These are phyloP conservation scores for Ceratobasidium sp. DNA, from an alignment of 1,284 basidiomycete species.

Conservation along the genomic window DNA sequence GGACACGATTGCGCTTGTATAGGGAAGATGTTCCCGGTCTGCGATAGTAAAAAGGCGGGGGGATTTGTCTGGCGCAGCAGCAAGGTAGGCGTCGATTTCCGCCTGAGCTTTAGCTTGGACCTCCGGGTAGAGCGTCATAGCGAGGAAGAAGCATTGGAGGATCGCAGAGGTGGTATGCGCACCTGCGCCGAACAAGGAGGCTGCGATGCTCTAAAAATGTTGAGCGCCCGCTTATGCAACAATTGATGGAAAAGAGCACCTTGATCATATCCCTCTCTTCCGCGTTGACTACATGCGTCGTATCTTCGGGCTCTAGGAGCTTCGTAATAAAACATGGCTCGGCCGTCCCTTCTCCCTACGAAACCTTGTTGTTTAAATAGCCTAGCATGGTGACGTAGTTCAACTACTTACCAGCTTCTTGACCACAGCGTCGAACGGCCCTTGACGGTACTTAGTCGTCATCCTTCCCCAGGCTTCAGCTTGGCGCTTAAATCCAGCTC, in stretches of 20 bases:
- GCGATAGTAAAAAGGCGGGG: conserved; percentile 45
- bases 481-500: conserved; percentile 36
- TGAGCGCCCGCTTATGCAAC: no score
- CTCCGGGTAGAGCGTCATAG: conserved; percentile 52
- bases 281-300: neutral
- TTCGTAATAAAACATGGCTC: conserved; percentile 37
- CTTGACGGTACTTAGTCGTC: conserved; percentile 21
- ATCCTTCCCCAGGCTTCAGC: conserved; percentile 33
- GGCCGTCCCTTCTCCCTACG: conserved; percentile 28
- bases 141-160: conserved; percentile 48
- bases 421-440: conserved; percentile 30
- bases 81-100: conserved; percentile 51
- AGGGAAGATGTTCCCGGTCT: conserved; percentile 46
- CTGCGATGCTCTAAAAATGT: neutral
- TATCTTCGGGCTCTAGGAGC: conserved; percentile 13
- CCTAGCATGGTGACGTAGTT: no score
- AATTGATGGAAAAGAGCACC: neutral
- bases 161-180: conserved; percentile 45
- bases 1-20: conserved; percentile 46
- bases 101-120: conserved; percentile 52
- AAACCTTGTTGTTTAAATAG: neutral
- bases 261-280: conserved; percentile 31
- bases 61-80: neutral
- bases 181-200: conserved; percentile 1
- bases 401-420: conserved; percentile 20